Conservation (phyloP, 768 basidiomycete species). For the Trametes elegans region DNA sequence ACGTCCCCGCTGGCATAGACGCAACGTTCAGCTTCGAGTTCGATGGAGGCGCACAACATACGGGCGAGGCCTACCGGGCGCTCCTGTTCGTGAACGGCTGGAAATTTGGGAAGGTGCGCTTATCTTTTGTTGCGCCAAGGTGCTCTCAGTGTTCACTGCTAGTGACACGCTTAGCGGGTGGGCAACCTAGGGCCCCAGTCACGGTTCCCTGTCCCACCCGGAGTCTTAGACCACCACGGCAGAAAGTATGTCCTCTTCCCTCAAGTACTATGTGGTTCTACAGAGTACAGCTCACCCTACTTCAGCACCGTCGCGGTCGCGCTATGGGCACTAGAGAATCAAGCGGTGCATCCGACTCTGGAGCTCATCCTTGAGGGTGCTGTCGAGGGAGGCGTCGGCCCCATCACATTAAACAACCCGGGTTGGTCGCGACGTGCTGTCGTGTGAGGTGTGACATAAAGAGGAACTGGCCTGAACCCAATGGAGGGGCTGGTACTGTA, state of each 20-base stretch:
- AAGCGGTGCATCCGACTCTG: slow-evolving; percentile 48
- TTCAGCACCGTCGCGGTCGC: slow-evolving; percentile 46
- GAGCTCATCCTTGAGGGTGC: slow-evolving; percentile 52
- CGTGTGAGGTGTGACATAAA: background rate
- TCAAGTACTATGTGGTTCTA: background rate
- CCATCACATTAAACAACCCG: slow-evolving; percentile 57
- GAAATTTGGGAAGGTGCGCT: slow-evolving; percentile 81
- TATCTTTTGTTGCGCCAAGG: background rate
- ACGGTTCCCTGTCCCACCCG: slow-evolving; percentile 82
- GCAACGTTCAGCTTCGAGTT: slow-evolving; percentile 72
- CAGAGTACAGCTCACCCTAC: background rate
- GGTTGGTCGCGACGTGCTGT: slow-evolving; percentile 36
- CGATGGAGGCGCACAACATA: slow-evolving; percentile 36
- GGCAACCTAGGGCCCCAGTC: slow-evolving; percentile 54
- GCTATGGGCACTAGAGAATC: slow-evolving; percentile 62
- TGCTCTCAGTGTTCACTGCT: background rate
- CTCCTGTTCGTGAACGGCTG: slow-evolving; percentile 82
- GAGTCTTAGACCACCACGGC: slow-evolving; percentile 75
- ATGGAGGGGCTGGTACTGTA: too few species aligned
- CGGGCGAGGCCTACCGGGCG: slow-evolving; percentile 66
- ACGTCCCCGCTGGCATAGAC: slow-evolving; percentile 60
- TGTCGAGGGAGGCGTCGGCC: slow-evolving; percentile 63
- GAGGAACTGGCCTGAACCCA: too few species aligned
- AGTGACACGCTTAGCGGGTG: slow-evolving; percentile 23
- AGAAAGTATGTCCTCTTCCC: background rate